Base-by-base conservation (phyloP, 306 rosid genomes). In the Begonia masoniana region DNA sequence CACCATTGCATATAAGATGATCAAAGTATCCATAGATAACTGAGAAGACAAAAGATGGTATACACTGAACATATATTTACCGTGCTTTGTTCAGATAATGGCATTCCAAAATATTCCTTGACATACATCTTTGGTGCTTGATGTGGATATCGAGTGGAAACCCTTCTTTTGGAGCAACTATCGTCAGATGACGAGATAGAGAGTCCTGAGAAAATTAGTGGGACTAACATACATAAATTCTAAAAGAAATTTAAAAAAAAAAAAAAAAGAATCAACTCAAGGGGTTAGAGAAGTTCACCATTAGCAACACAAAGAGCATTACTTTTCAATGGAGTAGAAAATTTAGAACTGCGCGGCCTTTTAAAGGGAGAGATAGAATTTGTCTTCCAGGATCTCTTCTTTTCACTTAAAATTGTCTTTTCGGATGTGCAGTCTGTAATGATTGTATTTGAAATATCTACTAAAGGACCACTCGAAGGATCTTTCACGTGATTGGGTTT, bases 81-180 rank as follows among this genome's bases (percentile, higher is more conserved):
- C 85, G 13, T 62, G 65, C 69, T 74, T 17, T 66, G 65, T 43
- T 59, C 57, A 48, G 66, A 55, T 8, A 66, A 67, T 50, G 75
- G 82, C 56, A 31, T 68, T 60, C 69, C 61, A 41, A 89, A 74
- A 71, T 66, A 89, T 19, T 89, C 84, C 57, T 62, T 76, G 56
- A 89, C 52, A 47, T 67, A 52, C 75, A 78, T 67, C 79, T 94
- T 82, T 51, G 70, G 64, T 43, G 57, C 53, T 9, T 12, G 73
- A 57, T 80, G 69, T 47, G 95, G 97, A 75, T 71, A 89, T 50
- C 81, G 73, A 56, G 69, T 50, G 48, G 80, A 89, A 60, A 89
- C 76, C 64, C 64, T 76, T 72, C 59, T 71, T 72, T 76, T 80
- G 75, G 70, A 66, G 58, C 73, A 62, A 54, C 70, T 59, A 43